Conservation (phyloP, 208 protist genomes). For the Acanthamoeba triangularis region DNA sequence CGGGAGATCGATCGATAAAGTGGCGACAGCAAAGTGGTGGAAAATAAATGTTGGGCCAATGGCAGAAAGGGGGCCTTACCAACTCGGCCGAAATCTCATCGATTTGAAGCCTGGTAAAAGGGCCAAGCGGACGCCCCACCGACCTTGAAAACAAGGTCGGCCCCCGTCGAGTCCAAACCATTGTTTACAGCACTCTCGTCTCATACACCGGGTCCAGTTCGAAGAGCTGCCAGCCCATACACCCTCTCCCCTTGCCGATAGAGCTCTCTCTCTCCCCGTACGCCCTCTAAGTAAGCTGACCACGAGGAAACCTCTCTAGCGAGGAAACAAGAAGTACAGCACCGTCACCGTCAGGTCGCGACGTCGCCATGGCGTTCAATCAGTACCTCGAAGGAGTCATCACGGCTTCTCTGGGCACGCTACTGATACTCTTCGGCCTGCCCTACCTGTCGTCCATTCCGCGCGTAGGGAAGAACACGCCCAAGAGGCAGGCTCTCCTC, state of each 20-base stretch:
- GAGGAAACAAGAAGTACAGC: background rate
- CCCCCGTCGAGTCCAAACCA: too few species aligned
- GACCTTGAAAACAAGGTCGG: background rate
- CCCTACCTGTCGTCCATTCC: constrained; percentile 61
- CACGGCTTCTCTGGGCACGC: constrained; percentile 4
- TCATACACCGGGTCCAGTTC: too few species aligned
- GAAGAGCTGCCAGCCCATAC: too few species aligned
- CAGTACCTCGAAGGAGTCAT: constrained; percentile 51
- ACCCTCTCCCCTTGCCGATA: too few species aligned
- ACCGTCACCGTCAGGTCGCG: background rate
- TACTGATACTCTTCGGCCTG: constrained; percentile 57
- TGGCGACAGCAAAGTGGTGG: constrained; percentile 1
- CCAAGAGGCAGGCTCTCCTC: constrained; percentile 55
- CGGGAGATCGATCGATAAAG: background rate
- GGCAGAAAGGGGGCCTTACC: background rate
- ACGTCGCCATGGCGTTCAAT: constrained; percentile 49
- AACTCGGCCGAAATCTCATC: constrained; percentile 12
- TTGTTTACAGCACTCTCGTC: background rate
- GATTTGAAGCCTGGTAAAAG: background rate
- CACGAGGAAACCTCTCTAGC: too few species aligned
- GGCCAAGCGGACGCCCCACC: background rate
- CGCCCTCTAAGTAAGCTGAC: too few species aligned
- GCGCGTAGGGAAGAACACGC: constrained; percentile 35
- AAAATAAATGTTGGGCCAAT: background rate
- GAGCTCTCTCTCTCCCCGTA: too few species aligned